These are phyloP conservation scores for Aspergillus piperis DNA, from an alignment of 2,329 filamentous ascomycete genomes.

Conservation along the genomic window DNA sequence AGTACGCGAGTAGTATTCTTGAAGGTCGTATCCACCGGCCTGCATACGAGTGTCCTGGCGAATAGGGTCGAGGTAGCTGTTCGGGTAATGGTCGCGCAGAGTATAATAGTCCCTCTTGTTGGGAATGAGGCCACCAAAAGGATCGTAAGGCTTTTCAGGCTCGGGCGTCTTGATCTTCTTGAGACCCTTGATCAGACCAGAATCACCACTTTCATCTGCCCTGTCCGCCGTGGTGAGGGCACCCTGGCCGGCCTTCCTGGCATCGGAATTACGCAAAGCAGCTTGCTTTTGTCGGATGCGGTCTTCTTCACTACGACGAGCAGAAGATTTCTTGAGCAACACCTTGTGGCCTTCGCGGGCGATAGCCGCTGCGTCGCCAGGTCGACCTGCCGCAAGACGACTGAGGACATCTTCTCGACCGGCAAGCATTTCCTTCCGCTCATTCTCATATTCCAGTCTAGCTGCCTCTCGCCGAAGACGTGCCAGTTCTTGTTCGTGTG, in stretches of 20 bases:
- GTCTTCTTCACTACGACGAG: constrained; percentile 57
- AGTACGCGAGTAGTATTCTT: constrained; percentile 78
- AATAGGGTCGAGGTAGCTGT: constrained; percentile 69
- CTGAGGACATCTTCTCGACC: constrained; percentile 70
- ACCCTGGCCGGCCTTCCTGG: constrained; percentile 27
- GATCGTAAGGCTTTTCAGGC: constrained; percentile 78
- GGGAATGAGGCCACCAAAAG: constrained; percentile 70
- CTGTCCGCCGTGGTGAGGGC: constrained; percentile 23
- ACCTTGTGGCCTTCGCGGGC: constrained; percentile 59
- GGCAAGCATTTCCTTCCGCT: constrained; percentile 64
- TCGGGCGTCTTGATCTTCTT: constrained; percentile 64
- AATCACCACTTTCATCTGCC: constrained; percentile 27
- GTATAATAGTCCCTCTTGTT: constrained; percentile 70
- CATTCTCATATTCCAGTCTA: constrained; percentile 68
- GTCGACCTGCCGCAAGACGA: constrained; percentile 63
- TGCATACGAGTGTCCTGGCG: constrained; percentile 66
- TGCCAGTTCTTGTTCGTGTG: constrained; percentile 67
- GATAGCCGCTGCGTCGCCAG: constrained; percentile 60
- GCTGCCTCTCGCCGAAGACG: constrained; percentile 64
- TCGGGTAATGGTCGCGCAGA: constrained; percentile 70
- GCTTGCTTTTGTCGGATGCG: constrained; percentile 49
- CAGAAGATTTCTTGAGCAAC: constrained; percentile 71
- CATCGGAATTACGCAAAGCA: constrained; percentile 38
- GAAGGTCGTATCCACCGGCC: constrained; percentile 80
- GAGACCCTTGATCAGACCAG: constrained; percentile 73